Evolutionary conservation across 176 grass and related monocot species (phyloP), one percentile per base, ranked within the genome.

Genomic region (bread wheat (Triticum aestivum)): DNA sequence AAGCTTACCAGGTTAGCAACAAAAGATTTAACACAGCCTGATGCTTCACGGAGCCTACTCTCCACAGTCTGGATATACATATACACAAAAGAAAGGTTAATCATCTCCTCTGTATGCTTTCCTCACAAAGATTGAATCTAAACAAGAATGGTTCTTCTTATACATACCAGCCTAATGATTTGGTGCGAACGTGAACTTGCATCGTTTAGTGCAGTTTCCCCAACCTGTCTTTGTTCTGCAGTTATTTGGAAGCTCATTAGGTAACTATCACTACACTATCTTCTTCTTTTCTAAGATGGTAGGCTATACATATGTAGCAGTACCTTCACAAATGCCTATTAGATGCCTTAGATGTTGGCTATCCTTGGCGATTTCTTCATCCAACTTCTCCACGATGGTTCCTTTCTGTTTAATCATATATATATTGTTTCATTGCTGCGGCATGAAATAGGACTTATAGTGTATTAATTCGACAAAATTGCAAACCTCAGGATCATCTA

Each of bases 91-190:
- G 42, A 77, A 83, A 17, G 6, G 11, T 90, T 88, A 86, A 67
- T 68, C 71, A 42, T 68, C 62, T 49, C 65, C 30, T 77, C 41
- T 11, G 4, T 30, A 80, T 65, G n/a, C 79, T 85, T 64, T 42
- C 9, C 34, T 44, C 21, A 2, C 12, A 79, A 90, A 73, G 66
- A 79, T 77, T 42, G 18, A 14, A 64, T 37, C 54, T 27, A 30
- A 79, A 83, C 42, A 41, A 18, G 11, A 83, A 84, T 61, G 37
- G 32, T 63, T 74, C 69, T 84, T 84, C 51, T 49, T 71, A 70
- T 65, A 96, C 26, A 75, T 92, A 96, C 96, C 90, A 98, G 93
- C 84, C 96, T 94, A 90, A 98, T 96, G 88, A 98, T 98, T 94
- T 98, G 96, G 84, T 98, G 96, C 27, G 96, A 98, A 71, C 96